Conservation (phyloP, 371 early-diverging fungal species). For the Lichtheimia corymbifera region DNA sequence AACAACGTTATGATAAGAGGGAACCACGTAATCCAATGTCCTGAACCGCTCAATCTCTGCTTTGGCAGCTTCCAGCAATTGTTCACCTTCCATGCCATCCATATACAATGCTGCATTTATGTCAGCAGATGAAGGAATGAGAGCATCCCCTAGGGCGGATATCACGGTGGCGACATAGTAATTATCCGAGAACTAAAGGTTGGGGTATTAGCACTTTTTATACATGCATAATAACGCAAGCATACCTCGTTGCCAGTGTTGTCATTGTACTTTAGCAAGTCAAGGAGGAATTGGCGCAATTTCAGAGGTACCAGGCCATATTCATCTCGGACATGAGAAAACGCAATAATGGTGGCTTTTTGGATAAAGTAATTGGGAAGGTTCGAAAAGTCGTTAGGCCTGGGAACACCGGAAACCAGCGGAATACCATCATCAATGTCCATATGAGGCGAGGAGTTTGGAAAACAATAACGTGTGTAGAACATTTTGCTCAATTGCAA, state of each 20-base stretch:
- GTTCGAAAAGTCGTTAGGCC: constrained; percentile 83
- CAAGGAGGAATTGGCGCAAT: constrained; percentile 70
- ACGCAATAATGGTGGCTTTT: constrained; percentile 78
- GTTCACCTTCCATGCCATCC: constrained; percentile 53
- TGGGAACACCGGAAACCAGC: constrained; percentile 66
- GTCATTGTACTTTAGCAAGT: constrained; percentile 86
- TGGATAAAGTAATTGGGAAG: constrained; percentile 88
- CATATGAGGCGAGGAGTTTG: constrained; percentile 21
- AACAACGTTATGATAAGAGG: constrained; percentile 84
- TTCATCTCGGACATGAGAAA: constrained; percentile 69
- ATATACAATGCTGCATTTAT: constrained; percentile 27
- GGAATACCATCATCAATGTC: constrained; percentile 42
- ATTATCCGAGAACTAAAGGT: constrained; percentile 70
- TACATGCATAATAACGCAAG: neutral
- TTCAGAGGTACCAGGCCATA: constrained; percentile 68
- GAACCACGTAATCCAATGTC: constrained; percentile 77
- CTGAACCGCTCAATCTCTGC: constrained; percentile 81
- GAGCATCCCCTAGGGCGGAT: constrained; percentile 68
- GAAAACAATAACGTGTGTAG: constrained; percentile 72
- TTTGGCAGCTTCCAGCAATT: constrained; percentile 57
- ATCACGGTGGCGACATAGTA: constrained; percentile 78
- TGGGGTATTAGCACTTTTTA: neutral
- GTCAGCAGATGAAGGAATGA: constrained; percentile 56
- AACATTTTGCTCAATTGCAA: constrained; percentile 78
- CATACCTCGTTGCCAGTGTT: constrained; percentile 82